Base-by-base conservation (phyloP, 106 monocot genomes). In the Amphibolis antarctica region DNA sequence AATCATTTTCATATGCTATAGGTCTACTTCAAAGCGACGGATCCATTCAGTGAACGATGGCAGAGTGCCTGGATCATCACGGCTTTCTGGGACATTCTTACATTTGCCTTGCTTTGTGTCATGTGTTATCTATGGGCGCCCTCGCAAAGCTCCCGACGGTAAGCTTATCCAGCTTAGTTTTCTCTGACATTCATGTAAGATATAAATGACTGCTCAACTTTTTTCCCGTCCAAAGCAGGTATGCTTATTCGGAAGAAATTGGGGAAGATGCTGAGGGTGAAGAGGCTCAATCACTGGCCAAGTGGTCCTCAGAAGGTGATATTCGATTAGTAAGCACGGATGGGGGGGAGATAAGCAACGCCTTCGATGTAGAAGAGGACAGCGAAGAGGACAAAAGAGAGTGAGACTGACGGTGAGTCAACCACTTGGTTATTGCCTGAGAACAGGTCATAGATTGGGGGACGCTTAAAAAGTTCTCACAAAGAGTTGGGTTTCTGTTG, bases 31-130 rank as follows among this genome's bases (percentile, higher is more conserved):
- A 96, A 96, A 66, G 89, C 89, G 60, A 89, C 89, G 28, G 94
- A 96, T 63, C 86, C 86, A 36, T 86, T 86, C 74, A 96, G 86
- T 48, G 89, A 96, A 60, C 68, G 86, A 45, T 96, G 94, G 94
- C 89, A 89, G 76, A 96, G 79, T 55, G 89, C 94, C 42, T 94
- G 94, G 94, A 84, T 94, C 52, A 86, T 94, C 68, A 89, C 86
- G 44, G 94, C 86, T 42, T 94, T 94, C 52, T 94, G 94, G 94
- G 79, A 94, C 62, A 71, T 86, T 63, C 75, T 89, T 28, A 73
- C 89, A 53, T 84, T 86, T 53, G 66, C 69, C 5, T 69, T 94
- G 54, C 81, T 89, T 9, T 77, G 79, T 67, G 89, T 94, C 3
- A 77, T 94, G 46, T 86, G 86, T 67, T 94, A 80, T 53, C 79